Evolutionary conservation across 2,329 filamentous ascomycete species (phyloP), one percentile per base, ranked within the genome.

Genomic region (Scedosporium boydii): DNA sequence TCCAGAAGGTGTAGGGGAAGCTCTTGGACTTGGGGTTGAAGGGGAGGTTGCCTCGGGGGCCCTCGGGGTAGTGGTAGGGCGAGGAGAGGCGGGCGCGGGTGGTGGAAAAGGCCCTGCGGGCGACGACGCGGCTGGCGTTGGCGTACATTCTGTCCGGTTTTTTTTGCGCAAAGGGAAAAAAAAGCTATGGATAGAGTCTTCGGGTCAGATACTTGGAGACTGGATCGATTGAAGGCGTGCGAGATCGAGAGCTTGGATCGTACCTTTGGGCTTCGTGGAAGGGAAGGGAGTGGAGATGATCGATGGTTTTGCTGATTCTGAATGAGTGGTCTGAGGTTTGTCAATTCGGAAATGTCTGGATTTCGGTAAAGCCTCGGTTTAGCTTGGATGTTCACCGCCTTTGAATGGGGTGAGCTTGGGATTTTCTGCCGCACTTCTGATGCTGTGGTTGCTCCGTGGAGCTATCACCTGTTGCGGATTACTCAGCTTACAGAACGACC

Each of bases 41-140:
- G 69, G 95, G 95, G 68, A 99, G 80, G 85, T 97, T 98, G 82
- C 84, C 88, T 79, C 91, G 89, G 73, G 93, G 90, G 68, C 93
- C 95, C 82, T 98, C 93, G 70, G 93, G 89, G 83, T 99, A 99
- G 84, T 99, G 95, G 88, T 96, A 97, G 67, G 93, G 93, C 75
- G 91, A 96, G 71, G 83, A 85, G 75, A 96, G 80, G 77, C 90
- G 91, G 75, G 89, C 79, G 73, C 91, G 90, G 76, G 93, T 96
- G 73, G 91, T 87, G 78, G 92, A 89, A 88, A 99, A 97, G 80
- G 89, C 91, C 78, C 95, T 93, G 82, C 92, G 91, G 84, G 88
- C 84, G 80, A 92, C 82, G 76, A 82, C 83, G 74, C 84, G 84
- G 72, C 78, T 71, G 71, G 79, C 82, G 78, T 86, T 83, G 79